Percentiles rank a stretch among this genome's conserved stretches.
Evolutionary conservation across 176 grass and related monocot species (phyloP).

Genomic region (Phoenix dactylifera): DNA sequence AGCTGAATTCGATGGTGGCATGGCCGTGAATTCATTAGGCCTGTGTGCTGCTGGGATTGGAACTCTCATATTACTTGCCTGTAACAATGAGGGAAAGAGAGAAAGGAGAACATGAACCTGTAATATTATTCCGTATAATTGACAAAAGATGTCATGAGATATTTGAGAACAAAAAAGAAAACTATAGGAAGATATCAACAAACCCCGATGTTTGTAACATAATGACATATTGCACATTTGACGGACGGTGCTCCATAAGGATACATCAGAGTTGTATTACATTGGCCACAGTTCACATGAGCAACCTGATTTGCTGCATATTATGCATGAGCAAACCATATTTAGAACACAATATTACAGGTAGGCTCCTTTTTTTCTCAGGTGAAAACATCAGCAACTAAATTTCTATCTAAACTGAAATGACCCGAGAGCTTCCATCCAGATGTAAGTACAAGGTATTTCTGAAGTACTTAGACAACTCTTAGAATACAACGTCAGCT

Average conservation of each 20-base stretch:
- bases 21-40: conserved; percentile 35
- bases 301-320: conserved; percentile 61
- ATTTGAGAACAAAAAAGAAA: background rate
- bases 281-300: conserved; percentile 61
- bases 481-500: too few species aligned
- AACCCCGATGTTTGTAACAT: conserved; percentile 68
- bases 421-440: too few species aligned
- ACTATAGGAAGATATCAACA: background rate
- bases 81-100: background rate
- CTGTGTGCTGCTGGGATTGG: conserved; percentile 3
- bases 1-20: conserved; percentile 40
- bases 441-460: too few species aligned
- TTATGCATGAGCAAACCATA: conserved; percentile 14
- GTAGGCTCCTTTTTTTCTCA: too few species aligned
- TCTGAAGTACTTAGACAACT: too few species aligned
- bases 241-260: conserved; percentile 80
- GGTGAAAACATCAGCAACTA: too few species aligned
- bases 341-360: background rate
- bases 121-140: too few species aligned
- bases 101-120: background rate
- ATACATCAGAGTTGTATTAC: conserved; percentile 79
- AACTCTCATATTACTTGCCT: conserved; percentile 2
- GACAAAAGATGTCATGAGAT: too few species aligned
- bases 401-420: too few species aligned
- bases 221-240: conserved; percentile 82